A percentile compares a stretch with the other conserved stretches of the same genome.
phyloP scores from a whole-genome alignment of 768 basidiomycete genomes.

The Candolleomyces eurysporus region DNA sequence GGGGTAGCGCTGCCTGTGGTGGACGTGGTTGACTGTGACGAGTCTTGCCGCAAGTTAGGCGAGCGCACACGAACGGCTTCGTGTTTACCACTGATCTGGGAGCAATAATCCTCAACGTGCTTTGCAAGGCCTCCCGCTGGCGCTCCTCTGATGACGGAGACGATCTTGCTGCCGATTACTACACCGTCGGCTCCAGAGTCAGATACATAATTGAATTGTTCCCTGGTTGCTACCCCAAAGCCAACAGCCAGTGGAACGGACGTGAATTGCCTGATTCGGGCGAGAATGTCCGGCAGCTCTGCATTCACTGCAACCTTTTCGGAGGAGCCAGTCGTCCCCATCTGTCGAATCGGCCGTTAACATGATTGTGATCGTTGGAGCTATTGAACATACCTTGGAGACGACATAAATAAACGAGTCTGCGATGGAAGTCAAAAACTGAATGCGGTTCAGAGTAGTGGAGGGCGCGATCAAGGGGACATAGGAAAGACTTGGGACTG shows the following conservation, averaged over 20 bases:
- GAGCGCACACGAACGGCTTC: conserved; percentile 35
- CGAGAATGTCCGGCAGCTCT: conserved; percentile 79
- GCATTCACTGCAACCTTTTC: conserved; percentile 66
- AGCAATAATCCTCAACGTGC: conserved; percentile 72
- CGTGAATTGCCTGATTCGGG: conserved; percentile 76
- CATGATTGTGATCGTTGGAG: conserved; percentile 8
- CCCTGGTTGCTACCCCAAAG: conserved; percentile 90
- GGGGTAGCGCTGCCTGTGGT: background rate
- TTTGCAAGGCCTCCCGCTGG: conserved; percentile 44
- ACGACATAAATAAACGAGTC: conserved; percentile 98
- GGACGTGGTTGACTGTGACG: conserved; percentile 9
- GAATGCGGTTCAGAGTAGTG: conserved; percentile 82
- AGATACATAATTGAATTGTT: conserved; percentile 84
- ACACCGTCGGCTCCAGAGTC: conserved; percentile 93
- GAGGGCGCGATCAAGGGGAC: conserved; percentile 95
- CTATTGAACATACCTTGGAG: conserved; percentile 67
- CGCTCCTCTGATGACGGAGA: conserved; percentile 73
- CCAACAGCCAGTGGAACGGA: conserved; percentile 90
- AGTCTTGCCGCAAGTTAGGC: conserved; percentile 23
- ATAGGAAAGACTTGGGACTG: conserved; percentile 72
- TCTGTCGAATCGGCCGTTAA: conserved; percentile 37
- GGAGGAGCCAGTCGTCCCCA: conserved; percentile 98
- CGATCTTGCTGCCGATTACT: conserved; percentile 88
- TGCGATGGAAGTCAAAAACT: conserved; percentile 89
- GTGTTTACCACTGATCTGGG: conserved; percentile 55